phyloP scores from a whole-genome alignment of 805 yeast species.

The Pichia sporocuriosa region DNA sequence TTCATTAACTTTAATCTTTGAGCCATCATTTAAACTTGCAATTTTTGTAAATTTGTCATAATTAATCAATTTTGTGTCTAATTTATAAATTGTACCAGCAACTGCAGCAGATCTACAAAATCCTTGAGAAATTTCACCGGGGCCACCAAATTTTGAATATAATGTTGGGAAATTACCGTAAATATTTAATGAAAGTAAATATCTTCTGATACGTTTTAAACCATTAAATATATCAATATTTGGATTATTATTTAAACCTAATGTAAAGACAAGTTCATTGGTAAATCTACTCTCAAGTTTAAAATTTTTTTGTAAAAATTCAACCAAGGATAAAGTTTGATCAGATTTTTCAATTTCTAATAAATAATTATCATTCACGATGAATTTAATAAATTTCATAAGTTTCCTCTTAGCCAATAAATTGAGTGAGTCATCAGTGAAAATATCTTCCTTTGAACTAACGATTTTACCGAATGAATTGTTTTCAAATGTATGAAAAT shows the following conservation, averaged over 20 bases:
- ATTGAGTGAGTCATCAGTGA: slow-evolving; percentile 76
- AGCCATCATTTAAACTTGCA: slow-evolving; percentile 72
- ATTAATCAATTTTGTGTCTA: slow-evolving; percentile 57
- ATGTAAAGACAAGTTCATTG: slow-evolving; percentile 76
- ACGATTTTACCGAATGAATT: slow-evolving; percentile 83
- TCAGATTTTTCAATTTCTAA: slow-evolving; percentile 34
- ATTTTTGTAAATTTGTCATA: slow-evolving; percentile 61
- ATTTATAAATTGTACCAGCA: slow-evolving; percentile 90
- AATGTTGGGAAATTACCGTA: slow-evolving; percentile 93
- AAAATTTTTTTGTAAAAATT: slow-evolving; percentile 59
- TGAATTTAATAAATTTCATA: slow-evolving; percentile 90
- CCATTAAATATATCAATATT: slow-evolving; percentile 67
- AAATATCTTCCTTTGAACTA: slow-evolving; percentile 86
- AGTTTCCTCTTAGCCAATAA: slow-evolving; percentile 71
- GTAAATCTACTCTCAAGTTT: slow-evolving; percentile 68
- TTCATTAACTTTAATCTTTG: slow-evolving; percentile 68
- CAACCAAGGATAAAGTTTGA: slow-evolving; percentile 47
- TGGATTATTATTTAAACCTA: slow-evolving; percentile 67
- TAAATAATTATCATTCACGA: slow-evolving; percentile 57
- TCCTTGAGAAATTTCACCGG: slow-evolving; percentile 94
- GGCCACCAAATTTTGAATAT: slow-evolving; percentile 89
- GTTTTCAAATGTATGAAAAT: slow-evolving; percentile 90
- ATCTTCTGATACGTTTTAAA: slow-evolving; percentile 73
- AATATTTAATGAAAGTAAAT: slow-evolving; percentile 76
- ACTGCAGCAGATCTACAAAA: slow-evolving; percentile 97